Base-by-base conservation (phyloP, 768 basidiomycete genomes). In the Sarcodon sp. region DNA sequence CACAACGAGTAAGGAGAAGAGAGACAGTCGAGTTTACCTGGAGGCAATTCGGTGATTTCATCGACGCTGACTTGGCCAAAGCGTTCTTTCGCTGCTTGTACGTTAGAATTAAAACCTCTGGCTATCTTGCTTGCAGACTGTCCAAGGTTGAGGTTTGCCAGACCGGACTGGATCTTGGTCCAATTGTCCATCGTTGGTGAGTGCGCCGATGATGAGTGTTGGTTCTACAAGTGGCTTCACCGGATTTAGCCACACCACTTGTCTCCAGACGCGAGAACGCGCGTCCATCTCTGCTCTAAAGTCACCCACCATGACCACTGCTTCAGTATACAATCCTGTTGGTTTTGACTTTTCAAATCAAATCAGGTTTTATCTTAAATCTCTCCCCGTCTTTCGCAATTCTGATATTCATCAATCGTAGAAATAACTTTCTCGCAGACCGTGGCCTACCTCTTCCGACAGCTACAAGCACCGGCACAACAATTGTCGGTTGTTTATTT, bases 401-500 rank as follows among this genome's bases (percentile, higher is more conserved):
- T 36, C 16, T 31, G 5, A 15, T 50, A 21, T 15, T 33, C 16
- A 38, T 35, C 21, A 18, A 3, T 44, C 21, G 18, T 49, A 88
- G 88, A 50, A 91, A 91, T 60, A 71, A 73, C 55, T 88, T 83
- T 61, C 64, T 91, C 50, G 63, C 69, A 9, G 72, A 76, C 44
- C 84, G 81, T 56, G 88, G 88, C 34, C 58, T 87, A 15, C 79
- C 75, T 11, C 62, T 83, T 38, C 88, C 88, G 46, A 88, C 82
- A 61, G 88, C 87, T 3, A 90, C 88, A 11, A 89, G 87, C 66
- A 91, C 88, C 0, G 93, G 92, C 56, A 99, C 94, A 4, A 99
- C 94, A 44, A 98, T 99, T 70, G 96, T 99, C 13, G 96, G 96
- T 27, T 90, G 90, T 59, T 66, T 96, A 48, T 97, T 86, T 66